Evolutionary conservation across 371 early-diverging fungal genomes (phyloP), one percentile per base, ranked within the genome.

Genomic region (Syncephalastrum contaminatum): DNA sequence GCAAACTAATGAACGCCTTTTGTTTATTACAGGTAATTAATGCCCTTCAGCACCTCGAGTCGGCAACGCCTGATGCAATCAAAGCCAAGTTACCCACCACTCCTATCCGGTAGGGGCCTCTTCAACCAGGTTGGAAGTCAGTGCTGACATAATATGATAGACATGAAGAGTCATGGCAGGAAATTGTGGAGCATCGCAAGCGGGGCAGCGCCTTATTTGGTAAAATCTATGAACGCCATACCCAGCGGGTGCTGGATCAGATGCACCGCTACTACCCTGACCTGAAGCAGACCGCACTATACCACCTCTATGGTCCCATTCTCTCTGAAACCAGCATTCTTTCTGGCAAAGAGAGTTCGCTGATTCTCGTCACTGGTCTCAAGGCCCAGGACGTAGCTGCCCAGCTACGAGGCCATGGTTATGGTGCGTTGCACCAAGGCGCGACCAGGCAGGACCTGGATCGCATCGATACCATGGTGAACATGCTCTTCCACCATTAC

Each of bases 141-240:
- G 12, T 22, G 13, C 10, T 53, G 12, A 48, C 21, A 48, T 20
- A 19, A 18, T 48, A 15, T 21, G 19, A 44, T 14, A 59, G 64
- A 36, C 45, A 56, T n/a, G 72, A 71, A 41, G 59, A 64, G 2
- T 44, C 56, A 10, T 96, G 96, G 96, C 88, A 92, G 68, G 93
- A 94, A 65, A 84, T 89, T 25, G 51, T 88, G 7, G 75, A 73
- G 27, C 72, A 90, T 46, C 69, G 94, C 13, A 82, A 86, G 30
- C 72, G 79, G 4, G 87, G 75, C 22, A 61, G 16, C 48, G 44
- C 25, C 0, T 54, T 75, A 10, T 72, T 72, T 48, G 62, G 48
- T 5, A 67, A 51, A 21, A 75, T 69, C 8, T 75, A 75, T 51
- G 66, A 63, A 21, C 55, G 60, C 12, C 69, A 71, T 46, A 67